Conservation (phyloP, 2,329 filamentous ascomycete genomes). For the Venturia effusa region DNA sequence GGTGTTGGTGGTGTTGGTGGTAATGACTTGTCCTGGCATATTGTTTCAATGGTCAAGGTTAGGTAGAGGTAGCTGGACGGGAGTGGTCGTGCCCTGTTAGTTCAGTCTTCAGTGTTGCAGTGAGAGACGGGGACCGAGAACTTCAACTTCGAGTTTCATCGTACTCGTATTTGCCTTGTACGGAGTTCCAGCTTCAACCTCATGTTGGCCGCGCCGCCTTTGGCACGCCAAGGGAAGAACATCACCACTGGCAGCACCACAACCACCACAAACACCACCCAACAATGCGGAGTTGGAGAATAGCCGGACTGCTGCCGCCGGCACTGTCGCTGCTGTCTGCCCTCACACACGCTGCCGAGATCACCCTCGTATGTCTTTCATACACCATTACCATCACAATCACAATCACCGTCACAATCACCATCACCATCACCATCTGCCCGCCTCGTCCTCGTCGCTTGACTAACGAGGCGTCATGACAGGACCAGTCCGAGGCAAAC, state of each 20-base stretch:
- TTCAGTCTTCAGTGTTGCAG: too few relatives aligned
- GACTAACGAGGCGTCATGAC: constrained; percentile 26
- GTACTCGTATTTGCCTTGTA: too few relatives aligned
- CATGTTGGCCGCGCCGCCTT: too few relatives aligned
- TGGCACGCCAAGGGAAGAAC: too few relatives aligned
- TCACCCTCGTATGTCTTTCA: constrained; percentile 20
- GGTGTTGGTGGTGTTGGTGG: too few relatives aligned
- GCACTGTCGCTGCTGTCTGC: constrained; percentile 13
- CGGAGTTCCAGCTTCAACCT: too few relatives aligned
- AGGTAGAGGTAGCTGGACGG: background rate
- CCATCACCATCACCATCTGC: background rate
- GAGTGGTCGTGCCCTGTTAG: too few relatives aligned
- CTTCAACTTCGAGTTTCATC: too few relatives aligned
- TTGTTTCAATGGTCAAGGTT: background rate
- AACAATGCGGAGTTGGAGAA: constrained; percentile 26
- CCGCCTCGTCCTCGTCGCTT: too few relatives aligned
- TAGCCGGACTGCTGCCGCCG: constrained; percentile 20
- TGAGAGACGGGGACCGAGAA: too few relatives aligned
- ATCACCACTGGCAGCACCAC: too few relatives aligned
- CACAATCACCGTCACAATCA: background rate
- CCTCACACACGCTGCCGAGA: constrained; percentile 25
- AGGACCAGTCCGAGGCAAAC: constrained; percentile 64
- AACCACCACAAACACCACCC: background rate
- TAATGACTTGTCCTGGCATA: background rate
- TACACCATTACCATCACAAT: background rate